phyloP scores from a whole-genome alignment of 768 basidiomycete genomes.

The Gyrodon lividus region DNA sequence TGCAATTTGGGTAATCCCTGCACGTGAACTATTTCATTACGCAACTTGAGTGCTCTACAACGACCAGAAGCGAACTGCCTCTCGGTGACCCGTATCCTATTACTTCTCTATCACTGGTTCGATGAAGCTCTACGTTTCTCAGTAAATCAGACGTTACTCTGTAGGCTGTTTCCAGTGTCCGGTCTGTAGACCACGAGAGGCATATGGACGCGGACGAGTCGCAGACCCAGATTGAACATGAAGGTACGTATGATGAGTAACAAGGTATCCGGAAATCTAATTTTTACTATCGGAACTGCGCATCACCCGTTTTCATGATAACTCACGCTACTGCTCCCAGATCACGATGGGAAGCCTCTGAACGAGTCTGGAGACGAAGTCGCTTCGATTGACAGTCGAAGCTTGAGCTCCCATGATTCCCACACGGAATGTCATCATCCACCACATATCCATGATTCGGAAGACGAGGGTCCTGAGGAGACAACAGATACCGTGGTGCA shows the following conservation, averaged over 20 bases:
- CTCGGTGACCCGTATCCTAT: too few relatives aligned
- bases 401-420: background rate
- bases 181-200: background rate
- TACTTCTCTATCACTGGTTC: too few relatives aligned
- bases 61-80: too few relatives aligned
- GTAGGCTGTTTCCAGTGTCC: too few relatives aligned
- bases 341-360: background rate
- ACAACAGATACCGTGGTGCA: background rate
- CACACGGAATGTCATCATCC: constrained; percentile 1
- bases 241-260: too few relatives aligned
- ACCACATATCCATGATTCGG: constrained; percentile 8
- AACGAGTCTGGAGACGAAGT: constrained; percentile 12
- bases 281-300: background rate
- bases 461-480: constrained; percentile 17
- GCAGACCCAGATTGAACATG: background rate
- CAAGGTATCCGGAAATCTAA: background rate
- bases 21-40: too few relatives aligned
- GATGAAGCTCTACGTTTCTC: background rate
- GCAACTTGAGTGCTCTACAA: too few relatives aligned
- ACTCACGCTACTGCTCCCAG: constrained; percentile 15
- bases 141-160: too few relatives aligned
- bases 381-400: background rate
- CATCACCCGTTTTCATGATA: background rate
- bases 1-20: too few relatives aligned
- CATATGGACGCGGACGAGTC: background rate